A percentile compares a stretch with the other conserved stretches of the same genome.
Evolutionary conservation across 306 rosid species (phyloP).

Genomic region (Cicer pinnatifidum): DNA sequence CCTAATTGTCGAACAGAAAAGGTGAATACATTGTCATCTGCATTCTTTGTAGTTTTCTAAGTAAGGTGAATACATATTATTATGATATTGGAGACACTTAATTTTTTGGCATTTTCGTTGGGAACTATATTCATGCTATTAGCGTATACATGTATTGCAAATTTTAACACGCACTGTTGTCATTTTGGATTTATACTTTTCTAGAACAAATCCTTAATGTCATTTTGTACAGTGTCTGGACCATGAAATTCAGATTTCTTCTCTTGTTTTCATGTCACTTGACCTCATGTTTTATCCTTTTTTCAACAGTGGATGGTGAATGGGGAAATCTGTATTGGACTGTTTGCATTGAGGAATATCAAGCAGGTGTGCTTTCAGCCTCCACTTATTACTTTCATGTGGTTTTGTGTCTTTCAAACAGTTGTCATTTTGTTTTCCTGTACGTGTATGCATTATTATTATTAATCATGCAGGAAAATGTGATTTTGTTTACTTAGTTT

Average conservation of each 20-base stretch:
- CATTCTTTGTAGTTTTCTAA: constrained; percentile 16
- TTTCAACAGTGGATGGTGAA: constrained; percentile 95
- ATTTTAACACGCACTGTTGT: constrained; percentile 1
- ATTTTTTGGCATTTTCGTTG: background rate
- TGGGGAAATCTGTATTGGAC: constrained; percentile 98
- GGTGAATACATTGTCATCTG: constrained; percentile 53
- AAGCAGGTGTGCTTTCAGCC: constrained; percentile 70
- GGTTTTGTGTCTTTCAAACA: constrained; percentile 26
- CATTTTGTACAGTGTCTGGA: constrained; percentile 18
- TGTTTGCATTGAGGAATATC: constrained; percentile 85
- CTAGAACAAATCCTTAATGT: constrained; percentile 21
- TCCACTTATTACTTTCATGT: constrained; percentile 34
- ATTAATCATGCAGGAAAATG: constrained; percentile 25
- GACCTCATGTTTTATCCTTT: constrained; percentile 36
- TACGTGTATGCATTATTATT: constrained; percentile 29
- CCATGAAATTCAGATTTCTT: constrained; percentile 31
- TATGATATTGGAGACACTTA: constrained; percentile 14
- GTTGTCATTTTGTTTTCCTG: constrained; percentile 7
- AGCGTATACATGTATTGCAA: background rate
- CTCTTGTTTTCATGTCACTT: constrained; percentile 39
- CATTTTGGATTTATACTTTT: constrained; percentile 31
- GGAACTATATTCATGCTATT: constrained; percentile 31
- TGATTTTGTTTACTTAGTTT: constrained; percentile 13
- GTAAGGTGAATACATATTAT: background rate
- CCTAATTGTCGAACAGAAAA: constrained; percentile 98